Evolutionary conservation across 2,329 filamentous ascomycete genomes (phyloP), one percentile per base, ranked within the genome.

Genomic region (Colletotrichum shisoi): DNA sequence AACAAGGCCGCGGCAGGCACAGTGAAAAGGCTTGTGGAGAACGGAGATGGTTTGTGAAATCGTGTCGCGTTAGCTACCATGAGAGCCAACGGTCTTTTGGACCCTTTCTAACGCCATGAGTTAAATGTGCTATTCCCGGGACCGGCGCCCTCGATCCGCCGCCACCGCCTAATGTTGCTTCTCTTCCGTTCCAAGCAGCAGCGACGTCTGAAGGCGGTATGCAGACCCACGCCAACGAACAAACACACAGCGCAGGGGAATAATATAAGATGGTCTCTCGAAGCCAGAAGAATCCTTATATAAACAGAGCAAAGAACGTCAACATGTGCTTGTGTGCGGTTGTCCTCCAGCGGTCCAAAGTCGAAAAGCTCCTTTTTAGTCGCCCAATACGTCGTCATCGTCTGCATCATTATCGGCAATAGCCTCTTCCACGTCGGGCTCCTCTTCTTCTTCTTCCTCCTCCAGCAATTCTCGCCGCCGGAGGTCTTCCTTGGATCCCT

Each of bases 401-500:
- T 70, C 69, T 57, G 57, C 67, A 53, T 68, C 51, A 64, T 64
- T 60, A 57, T 59, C 63, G 45, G 49, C 57, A 24, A 63, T 42
- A 42, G 65, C 64, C 12, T 71, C 73, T 7, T 72, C 75, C 8
- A 71, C 72, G 21, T 78, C 77, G 0, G 77, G 79, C 15, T 79
- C 78, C 4, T 81, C 79, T 3, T 79, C 77, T 19, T 81, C 81
- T 44, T 81, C 81, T 44, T 86, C 84, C 6, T 83, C 79, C 31
- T 85, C 85, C 27, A 87, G 70, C 61, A 88, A 74, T 72, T 85
- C 87, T 58, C 84, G 79, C 62, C 82, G 79, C 34, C 83, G 79
- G 39, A 88, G 75, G 71, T 89, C 86, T 72, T 88, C 87, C 13
- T 76, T 78, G 3, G 85, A 87, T 57, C 85, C 87, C 72, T 89